phyloP scores from a whole-genome alignment of 1,139 yeast species.

The Lodderomyces parapsilosis region DNA sequence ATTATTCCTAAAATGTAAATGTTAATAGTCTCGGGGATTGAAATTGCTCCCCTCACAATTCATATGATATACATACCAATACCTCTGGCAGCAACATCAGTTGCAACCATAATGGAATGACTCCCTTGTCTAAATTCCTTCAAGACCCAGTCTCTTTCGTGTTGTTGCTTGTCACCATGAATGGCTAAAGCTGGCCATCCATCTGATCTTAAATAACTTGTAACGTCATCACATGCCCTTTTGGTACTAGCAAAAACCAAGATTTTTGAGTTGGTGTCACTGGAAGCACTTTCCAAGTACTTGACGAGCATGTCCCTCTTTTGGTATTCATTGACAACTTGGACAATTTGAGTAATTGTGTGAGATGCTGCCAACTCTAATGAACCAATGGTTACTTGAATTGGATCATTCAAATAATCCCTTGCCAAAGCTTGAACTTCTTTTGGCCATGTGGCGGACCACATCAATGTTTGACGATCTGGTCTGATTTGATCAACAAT shows the following conservation, averaged over 20 bases:
- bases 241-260: constrained; percentile 92
- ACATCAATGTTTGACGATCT: constrained; percentile 97
- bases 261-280: constrained; percentile 72
- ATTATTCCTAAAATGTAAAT: constrained; percentile 4
- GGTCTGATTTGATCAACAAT: constrained; percentile 95
- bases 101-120: constrained; percentile 97
- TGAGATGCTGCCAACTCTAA: constrained; percentile 95
- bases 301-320: constrained; percentile 87
- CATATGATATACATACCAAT: constrained; percentile 76
- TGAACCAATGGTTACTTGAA: constrained; percentile 96
- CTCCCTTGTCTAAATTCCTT: constrained; percentile 88
- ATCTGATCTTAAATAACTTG: constrained; percentile 87
- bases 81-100: constrained; percentile 99
- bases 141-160: constrained; percentile 98
- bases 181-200: constrained; percentile 99
- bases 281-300: constrained; percentile 82
- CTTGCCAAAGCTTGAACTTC: constrained; percentile 90
- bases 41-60: constrained; percentile 10
- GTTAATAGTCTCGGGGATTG: constrained; percentile 19
- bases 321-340: constrained; percentile 87
- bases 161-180: constrained; percentile 98
- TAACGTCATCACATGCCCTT: constrained; percentile 96
- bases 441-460: constrained; percentile 99
- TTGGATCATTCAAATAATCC: constrained; percentile 88
- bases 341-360: constrained; percentile 90